Percentiles rank a stretch among this genome's conserved stretches.
Evolutionary conservation across 805 yeast genomes (phyloP).

Genomic region (Myxozyma nipponensis): DNA sequence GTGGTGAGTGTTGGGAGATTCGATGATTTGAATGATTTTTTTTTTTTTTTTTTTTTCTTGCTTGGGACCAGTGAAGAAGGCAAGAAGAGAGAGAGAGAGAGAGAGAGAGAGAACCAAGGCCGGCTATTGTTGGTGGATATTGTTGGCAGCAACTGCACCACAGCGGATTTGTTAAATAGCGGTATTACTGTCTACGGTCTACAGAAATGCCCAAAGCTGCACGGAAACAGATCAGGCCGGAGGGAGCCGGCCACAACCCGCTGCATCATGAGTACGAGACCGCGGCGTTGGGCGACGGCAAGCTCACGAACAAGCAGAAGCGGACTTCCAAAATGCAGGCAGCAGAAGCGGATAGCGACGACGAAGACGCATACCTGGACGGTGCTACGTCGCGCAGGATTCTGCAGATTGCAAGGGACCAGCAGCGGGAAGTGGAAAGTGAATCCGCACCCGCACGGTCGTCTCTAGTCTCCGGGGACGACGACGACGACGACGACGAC

Average conservation of each 20-base stretch:
- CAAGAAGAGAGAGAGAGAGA: not conserved
- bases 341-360: slow-evolving; percentile 31
- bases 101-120: too few relatives aligned
- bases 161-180: too few relatives aligned
- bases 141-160: too few relatives aligned
- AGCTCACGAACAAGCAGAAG: slow-evolving; percentile 1
- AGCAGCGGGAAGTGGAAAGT: slow-evolving; percentile 81
- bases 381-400: slow-evolving; percentile 80
- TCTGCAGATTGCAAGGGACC: slow-evolving; percentile 83
- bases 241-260: slow-evolving; percentile 19
- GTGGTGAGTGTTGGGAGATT: too few relatives aligned
- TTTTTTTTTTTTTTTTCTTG: too few relatives aligned
- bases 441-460: slow-evolving; percentile 41
- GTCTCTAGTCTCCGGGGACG: slow-evolving; percentile 34
- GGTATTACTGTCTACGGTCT: too few relatives aligned
- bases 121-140: too few relatives aligned
- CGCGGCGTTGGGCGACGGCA: slow-evolving; percentile 24
- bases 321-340: not conserved
- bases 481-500: slow-evolving; percentile 51
- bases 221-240: not conserved
- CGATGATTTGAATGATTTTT: too few relatives aligned
- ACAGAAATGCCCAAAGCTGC: not conserved
- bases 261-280: slow-evolving; percentile 17
- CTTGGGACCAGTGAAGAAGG: not conserved
- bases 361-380: slow-evolving; percentile 67